Base-by-base conservation (phyloP, 2,329 filamentous ascomycete species). In the Huntiella decipiens region DNA sequence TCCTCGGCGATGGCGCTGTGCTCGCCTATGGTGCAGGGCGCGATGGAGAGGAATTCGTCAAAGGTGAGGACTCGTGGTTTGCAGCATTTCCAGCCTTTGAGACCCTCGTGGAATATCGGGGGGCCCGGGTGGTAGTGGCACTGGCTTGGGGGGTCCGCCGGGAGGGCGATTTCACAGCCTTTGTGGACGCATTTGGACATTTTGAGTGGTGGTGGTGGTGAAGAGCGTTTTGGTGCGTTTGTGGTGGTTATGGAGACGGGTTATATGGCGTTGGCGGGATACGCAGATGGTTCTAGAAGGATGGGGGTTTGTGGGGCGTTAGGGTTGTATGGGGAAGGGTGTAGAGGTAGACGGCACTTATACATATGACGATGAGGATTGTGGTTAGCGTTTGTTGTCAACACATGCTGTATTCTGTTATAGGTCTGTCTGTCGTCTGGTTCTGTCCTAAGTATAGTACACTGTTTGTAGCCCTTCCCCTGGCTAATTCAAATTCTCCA, bases 21-120 rank as follows among this genome's bases (percentile, higher is more conserved):
- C 56, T 79, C 87, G 57, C 91, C 91, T 10, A 79, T 82, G 19
- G 91, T 94, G 70, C 91, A 98, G 34, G 91, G 88, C 43, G 82
- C 69, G 55, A 98, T 96, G 50, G 70, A 63, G 62, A 98, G 83
- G 69, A 98, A 98, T 65, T 98, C 91, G 64, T 98, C 91, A 60
- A 98, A 98, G 50, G 86, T 95, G 56, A 98, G 70, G 56, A 96
- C 86, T 57, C 91, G 82, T 48, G 87, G 81, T 66, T 95, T 96
- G 74, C 91, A 98, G 69, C 91, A 98, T 67, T 93, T 92, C 88
- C 91, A 96, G 58, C 91, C 88, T 77, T 98, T 96, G 65, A 95
- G 88, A 51, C 91, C 91, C 66, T 98, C 91, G 61, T 96, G 91
- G 62, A 98, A 98, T 60, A 91, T 71, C 39, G 91, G 91, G 52